These are phyloP conservation scores for Mrakiaceae sp. DNA, from an alignment of 1,284 basidiomycete species.

Conservation along the genomic window DNA sequence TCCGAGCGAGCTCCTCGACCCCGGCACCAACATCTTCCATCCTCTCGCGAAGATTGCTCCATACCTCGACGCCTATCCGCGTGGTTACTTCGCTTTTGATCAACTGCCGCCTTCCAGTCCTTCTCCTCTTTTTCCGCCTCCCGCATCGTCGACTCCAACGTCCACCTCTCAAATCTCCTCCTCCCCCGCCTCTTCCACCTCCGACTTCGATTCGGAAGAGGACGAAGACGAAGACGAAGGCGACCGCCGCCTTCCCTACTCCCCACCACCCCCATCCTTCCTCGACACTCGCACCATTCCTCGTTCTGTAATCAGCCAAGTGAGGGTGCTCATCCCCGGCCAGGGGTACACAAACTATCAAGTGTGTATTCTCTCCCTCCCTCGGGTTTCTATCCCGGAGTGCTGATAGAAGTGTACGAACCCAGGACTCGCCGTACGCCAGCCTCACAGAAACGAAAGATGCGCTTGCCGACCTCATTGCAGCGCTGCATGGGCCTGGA, in stretches of 20 bases:
- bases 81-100: slow-evolving; percentile 30
- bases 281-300: slow-evolving; percentile 21
- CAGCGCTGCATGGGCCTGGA: slow-evolving; percentile 4
- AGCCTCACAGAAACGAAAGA: not conserved
- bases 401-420: not conserved
- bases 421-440: not conserved
- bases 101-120: slow-evolving; percentile 19
- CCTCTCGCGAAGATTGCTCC: slow-evolving; percentile 51
- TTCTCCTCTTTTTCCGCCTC: not conserved
- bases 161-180: slow-evolving; percentile 18
- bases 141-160: not conserved
- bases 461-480: slow-evolving; percentile 5
- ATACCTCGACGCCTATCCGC: slow-evolving; percentile 46
- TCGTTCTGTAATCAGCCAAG: not conserved
- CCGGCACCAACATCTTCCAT: slow-evolving; percentile 67
- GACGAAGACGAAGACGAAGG: slow-evolving; percentile 18
- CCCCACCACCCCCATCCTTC: slow-evolving; percentile 30
- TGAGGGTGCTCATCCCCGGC: slow-evolving; percentile 3
- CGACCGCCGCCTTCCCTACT: slow-evolving; percentile 21
- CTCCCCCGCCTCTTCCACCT: slow-evolving; percentile 7
- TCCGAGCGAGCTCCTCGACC: slow-evolving; percentile 81
- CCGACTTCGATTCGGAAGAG: slow-evolving; percentile 4
- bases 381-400: not conserved
- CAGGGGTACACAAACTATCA: not conserved
- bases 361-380: not conserved